Base-by-base conservation (phyloP, 305 asterid genomes). In the Rubia peregrina region DNA sequence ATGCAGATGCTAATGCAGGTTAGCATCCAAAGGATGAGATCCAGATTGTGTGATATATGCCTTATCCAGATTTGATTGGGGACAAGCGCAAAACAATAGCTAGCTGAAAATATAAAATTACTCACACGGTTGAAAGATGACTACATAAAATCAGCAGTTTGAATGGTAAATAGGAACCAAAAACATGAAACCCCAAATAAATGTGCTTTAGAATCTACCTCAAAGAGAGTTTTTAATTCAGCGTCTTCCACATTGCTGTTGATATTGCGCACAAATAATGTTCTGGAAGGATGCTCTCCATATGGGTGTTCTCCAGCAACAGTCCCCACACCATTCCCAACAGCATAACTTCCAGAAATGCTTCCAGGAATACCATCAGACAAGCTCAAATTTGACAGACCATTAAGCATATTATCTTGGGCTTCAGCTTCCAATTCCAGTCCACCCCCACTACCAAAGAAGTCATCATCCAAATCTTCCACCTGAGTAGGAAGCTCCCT, bases 271-370 rank as follows among this genome's bases (percentile, higher is more conserved):
- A 95, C 98, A 75, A 95, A 95, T 77, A 95, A 77, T 2, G 99
- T 95, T 81, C 99, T 86, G 7, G 99, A 95, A 79, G 99, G 99
- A 84, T 91, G 99, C 82, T 95, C 99, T 43, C 99, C 99, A 21
- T 83, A 87, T 4, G 99, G 98, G 78, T 95, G 99, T 77, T 90
- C 97, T 24, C 97, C 91, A 38, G 80, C 82, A 76, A 88, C 84
- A 24, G 78, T 75, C 68, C 85, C 92, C 57, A 61, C 82, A n/a
- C 96, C 86, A 53, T 90, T 92, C 22, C 81, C 78, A 33, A 82
- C 74, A 68, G 87, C 82, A 74, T 73, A 84, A 65, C 48, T 85
- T 7, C 81, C 81, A 42, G 82, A 48, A 65, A 67, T 70, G 59
- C 53, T 79, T 70, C 89, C 87, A 67, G 72, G 70, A 75, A 83